phyloP scores from a whole-genome alignment of 441 rosid species.

The Corymbia citriodora region DNA sequence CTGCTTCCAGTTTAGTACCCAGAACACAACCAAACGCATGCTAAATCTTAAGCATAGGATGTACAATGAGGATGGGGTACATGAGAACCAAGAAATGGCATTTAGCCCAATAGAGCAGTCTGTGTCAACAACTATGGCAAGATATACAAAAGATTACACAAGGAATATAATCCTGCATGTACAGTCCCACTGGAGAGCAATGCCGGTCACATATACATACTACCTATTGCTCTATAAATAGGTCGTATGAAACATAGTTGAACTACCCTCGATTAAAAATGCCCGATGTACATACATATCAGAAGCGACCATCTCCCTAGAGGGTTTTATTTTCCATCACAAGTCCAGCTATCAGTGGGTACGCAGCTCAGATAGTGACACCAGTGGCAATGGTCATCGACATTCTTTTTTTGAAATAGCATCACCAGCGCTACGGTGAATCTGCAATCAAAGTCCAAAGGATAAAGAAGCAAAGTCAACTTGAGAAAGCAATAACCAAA shows the following conservation, averaged over 20 bases:
- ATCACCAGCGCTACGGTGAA: conserved; percentile 30
- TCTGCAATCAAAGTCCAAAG: conserved; percentile 14
- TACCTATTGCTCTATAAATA: not conserved
- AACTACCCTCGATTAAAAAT: not conserved
- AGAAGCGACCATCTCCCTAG: not conserved
- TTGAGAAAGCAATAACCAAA: not conserved
- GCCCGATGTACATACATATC: not conserved
- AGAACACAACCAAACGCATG: not conserved
- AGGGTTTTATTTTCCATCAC: conserved; percentile 21
- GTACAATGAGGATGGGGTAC: not conserved
- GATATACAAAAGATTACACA: not conserved
- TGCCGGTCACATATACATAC: not conserved
- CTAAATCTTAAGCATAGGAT: not conserved
- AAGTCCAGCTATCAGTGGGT: conserved; percentile 51
- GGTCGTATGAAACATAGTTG: not conserved
- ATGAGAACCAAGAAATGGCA: not conserved
- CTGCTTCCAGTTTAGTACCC: not conserved
- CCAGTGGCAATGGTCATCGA: conserved; percentile 50
- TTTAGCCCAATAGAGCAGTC: not conserved
- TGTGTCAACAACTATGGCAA: not conserved
- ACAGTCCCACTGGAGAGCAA: not conserved
- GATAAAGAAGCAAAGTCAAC: not conserved
- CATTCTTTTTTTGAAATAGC: conserved; percentile 44
- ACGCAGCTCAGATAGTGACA: conserved; percentile 58
- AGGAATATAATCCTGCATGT: not conserved